These are phyloP conservation scores for Rhododendron vialii DNA, from an alignment of 148 eudicot genomes.

Conservation along the genomic window DNA sequence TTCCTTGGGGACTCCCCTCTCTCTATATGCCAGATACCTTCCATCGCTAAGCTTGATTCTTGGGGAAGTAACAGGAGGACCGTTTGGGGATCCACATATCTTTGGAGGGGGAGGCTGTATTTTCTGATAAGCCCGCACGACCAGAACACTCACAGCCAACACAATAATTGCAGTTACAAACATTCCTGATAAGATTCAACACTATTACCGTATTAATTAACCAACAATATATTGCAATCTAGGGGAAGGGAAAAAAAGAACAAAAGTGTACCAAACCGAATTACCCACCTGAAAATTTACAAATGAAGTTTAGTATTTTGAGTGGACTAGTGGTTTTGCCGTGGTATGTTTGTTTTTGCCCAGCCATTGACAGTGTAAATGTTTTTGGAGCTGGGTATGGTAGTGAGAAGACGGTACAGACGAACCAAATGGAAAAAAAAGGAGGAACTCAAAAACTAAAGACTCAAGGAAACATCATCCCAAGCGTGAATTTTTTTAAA, in stretches of 20 bases:
- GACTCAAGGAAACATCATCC: too few relatives aligned
- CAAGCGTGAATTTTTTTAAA: too few relatives aligned
- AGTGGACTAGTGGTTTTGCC: neutral
- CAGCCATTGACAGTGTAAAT: neutral
- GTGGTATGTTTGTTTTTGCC: too few relatives aligned
- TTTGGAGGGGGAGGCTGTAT: conserved; percentile 24
- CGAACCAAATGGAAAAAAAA: too few relatives aligned
- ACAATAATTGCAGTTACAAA: conserved; percentile 4
- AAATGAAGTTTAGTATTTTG: neutral
- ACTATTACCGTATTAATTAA: neutral
- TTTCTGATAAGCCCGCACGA: conserved; percentile 20
- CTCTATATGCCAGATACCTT: conserved; percentile 73
- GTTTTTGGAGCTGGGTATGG: too few relatives aligned
- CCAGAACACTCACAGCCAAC: conserved; percentile 22
- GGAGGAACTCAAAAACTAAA: too few relatives aligned
- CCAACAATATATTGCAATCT: neutral
- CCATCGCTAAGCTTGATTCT: conserved; percentile 74
- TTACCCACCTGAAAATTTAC: neutral
- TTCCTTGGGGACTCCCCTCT: conserved; percentile 59
- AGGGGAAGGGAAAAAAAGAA: neutral
- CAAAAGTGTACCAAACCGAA: neutral
- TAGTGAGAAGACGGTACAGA: too few relatives aligned
- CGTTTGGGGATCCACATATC: conserved; percentile 27
- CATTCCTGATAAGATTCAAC: conserved; percentile 13
- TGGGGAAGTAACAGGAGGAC: conserved; percentile 29